phyloP scores from a whole-genome alignment of 495 filamentous ascomycete species.

The Neurospora sp. region DNA sequence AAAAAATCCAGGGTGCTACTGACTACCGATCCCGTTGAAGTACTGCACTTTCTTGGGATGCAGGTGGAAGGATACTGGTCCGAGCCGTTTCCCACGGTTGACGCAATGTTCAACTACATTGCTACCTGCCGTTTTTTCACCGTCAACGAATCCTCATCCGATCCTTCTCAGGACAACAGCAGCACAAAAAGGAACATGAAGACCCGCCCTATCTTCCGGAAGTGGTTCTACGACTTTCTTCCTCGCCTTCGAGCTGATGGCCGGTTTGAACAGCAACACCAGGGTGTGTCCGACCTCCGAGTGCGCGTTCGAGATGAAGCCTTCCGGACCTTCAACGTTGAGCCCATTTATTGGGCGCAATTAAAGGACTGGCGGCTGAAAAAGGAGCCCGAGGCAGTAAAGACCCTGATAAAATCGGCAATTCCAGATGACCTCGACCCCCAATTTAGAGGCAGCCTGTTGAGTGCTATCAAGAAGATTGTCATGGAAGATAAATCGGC shows the following conservation, averaged over 20 bases:
- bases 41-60: constrained; percentile 51
- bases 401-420: constrained; percentile 24
- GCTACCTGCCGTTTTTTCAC: constrained; percentile 44
- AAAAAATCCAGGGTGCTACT: constrained; percentile 48
- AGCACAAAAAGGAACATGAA: constrained; percentile 37
- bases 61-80: constrained; percentile 30
- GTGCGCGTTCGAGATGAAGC: constrained; percentile 23
- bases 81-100: constrained; percentile 35
- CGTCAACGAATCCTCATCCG: constrained; percentile 13
- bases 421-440: constrained; percentile 14
- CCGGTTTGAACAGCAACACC: constrained; percentile 4
- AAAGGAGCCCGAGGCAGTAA: constrained; percentile 18
- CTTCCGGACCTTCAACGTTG: constrained; percentile 24
- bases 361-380: constrained; percentile 21
- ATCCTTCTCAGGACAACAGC: constrained; percentile 19
- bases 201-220: constrained; percentile 35
- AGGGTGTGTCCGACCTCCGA: constrained; percentile 8
- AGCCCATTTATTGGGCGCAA: constrained; percentile 14
- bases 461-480: constrained; percentile 27
- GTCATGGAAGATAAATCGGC: constrained; percentile 23
- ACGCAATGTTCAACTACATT: constrained; percentile 49
- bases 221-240: constrained; percentile 47
- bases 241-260: constrained; percentile 29
- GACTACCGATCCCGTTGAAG: constrained; percentile 38
- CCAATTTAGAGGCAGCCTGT: constrained; percentile 13